Base-by-base conservation (phyloP, 1,139 yeast species). In the Groenewaldozyma sp. region DNA sequence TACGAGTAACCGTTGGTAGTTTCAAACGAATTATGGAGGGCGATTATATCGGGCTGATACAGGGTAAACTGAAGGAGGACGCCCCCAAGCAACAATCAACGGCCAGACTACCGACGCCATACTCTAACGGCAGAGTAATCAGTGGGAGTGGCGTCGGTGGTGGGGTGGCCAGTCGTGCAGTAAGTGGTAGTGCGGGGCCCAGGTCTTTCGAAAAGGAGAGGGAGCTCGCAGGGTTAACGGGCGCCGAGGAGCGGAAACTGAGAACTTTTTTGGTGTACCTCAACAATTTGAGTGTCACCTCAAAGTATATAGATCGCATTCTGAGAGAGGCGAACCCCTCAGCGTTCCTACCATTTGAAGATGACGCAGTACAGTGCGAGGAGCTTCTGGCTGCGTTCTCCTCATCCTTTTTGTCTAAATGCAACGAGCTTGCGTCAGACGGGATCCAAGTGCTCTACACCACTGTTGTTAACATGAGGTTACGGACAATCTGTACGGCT, bases 281-380 rank as follows among this genome's bases (percentile, higher is more conserved):
- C 46, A 81, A 82, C 54, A 73, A 83, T 2, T 65, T 82, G 9
- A 73, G 78, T 3, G 61, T 73, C 36, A 76, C 81, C 11, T 71
- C 72, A 28, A 71, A 65, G 24, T 80, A 80, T 54, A 65, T 79
- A 31, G 55, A 60, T 3, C 71, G 71, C 41, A 63, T 80, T 28
- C 51, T 75, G 16, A 58, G 57, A 17, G 70, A 67, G 40, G 53
- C 67, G 37, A 39, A 43, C 36, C 49, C 77, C 31, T 59, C 53
- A 3, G 66, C 64, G 27, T 66, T 64, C 47, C 71, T 73, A 48
- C 78, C 82, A 24, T 78, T 78, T 55, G 74, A 74, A 2, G 67
- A 69, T 13, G 82, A 78, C 46, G 58, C 67, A 1, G 60, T 59
- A 7, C 66, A 64, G 26, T 63, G 76, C 19, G 59, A 58, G 32